These are phyloP conservation scores for Fragaria nilgerrensis DNA, from an alignment of 306 rosid genomes.

Conservation along the genomic window DNA sequence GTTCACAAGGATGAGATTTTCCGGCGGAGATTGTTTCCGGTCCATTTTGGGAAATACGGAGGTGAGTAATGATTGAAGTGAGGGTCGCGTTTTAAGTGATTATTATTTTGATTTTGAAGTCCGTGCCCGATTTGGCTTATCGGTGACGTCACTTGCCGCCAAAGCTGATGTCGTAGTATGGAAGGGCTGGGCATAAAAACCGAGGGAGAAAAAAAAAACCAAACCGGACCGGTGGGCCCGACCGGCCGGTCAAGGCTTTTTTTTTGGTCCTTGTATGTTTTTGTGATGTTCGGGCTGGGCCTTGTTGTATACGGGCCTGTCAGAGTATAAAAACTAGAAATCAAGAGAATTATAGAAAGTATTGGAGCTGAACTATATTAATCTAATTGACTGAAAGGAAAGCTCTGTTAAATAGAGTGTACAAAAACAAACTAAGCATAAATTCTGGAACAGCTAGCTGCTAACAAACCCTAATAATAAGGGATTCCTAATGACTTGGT, in stretches of 20 bases:
- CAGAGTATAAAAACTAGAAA: background rate
- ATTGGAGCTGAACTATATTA: background rate
- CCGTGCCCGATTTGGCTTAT: background rate
- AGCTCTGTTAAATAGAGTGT: background rate
- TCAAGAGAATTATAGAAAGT: too few species aligned
- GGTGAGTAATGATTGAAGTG: background rate
- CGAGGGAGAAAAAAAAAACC: too few species aligned
- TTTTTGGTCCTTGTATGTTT: too few species aligned
- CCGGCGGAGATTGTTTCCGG: conserved; percentile 28
- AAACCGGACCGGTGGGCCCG: too few species aligned
- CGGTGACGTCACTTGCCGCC: background rate
- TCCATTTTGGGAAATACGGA: background rate
- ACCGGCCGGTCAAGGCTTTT: too few species aligned
- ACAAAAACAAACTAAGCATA: too few species aligned
- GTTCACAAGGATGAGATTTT: conserved; percentile 54
- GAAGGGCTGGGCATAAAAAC: too few species aligned
- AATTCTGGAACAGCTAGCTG: background rate
- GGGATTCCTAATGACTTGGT: background rate
- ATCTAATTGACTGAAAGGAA: background rate
- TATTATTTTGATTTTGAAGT: background rate
- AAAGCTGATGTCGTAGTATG: background rate
- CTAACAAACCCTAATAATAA: background rate
- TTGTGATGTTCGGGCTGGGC: too few species aligned
- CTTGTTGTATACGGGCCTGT: too few species aligned
- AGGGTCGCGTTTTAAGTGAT: background rate